These are phyloP conservation scores for Helotiales sp. DNA, from an alignment of 2,329 filamentous ascomycete species.

Conservation along the genomic window DNA sequence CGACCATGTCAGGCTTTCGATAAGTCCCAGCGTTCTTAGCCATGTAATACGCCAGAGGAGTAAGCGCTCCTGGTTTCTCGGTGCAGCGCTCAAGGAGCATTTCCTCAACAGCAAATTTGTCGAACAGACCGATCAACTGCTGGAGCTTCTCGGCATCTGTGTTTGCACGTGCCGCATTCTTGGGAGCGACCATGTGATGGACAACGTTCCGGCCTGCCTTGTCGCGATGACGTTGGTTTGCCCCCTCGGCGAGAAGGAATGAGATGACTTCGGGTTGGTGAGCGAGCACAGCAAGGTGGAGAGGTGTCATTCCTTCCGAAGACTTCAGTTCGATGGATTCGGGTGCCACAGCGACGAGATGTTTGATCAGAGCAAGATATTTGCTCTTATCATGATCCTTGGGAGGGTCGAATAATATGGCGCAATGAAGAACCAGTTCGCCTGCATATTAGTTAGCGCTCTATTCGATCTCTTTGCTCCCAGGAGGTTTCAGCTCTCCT, in stretches of 20 bases:
- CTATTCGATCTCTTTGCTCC: too few relatives aligned
- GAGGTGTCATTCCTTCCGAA: slow-evolving; percentile 64
- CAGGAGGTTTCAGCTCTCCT: too few relatives aligned
- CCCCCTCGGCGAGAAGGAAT: slow-evolving; percentile 68
- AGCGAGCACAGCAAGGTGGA: slow-evolving; percentile 68
- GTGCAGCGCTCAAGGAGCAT: slow-evolving; percentile 64
- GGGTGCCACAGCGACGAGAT: slow-evolving; percentile 67
- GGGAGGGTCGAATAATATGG: slow-evolving; percentile 53
- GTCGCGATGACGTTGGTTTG: slow-evolving; percentile 71
- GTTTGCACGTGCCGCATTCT: background rate
- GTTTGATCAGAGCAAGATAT: slow-evolving; percentile 63
- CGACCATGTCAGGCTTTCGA: slow-evolving; percentile 49
- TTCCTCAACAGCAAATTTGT: slow-evolving; percentile 58
- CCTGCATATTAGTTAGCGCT: slow-evolving; percentile 47
- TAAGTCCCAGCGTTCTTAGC: slow-evolving; percentile 21
- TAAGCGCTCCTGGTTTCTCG: slow-evolving; percentile 57
- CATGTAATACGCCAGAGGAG: slow-evolving; percentile 68
- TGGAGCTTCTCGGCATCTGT: slow-evolving; percentile 45
- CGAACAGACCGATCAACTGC: slow-evolving; percentile 61
- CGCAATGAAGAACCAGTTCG: slow-evolving; percentile 70
- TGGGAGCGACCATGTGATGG: slow-evolving; percentile 56
- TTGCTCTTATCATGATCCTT: slow-evolving; percentile 36
- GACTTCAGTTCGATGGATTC: slow-evolving; percentile 66
- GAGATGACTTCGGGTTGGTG: slow-evolving; percentile 60
- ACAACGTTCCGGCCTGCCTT: slow-evolving; percentile 68